Evolutionary conservation across 78 protist genomes (phyloP), one percentile per base, ranked within the genome.

Genomic region (Pigoraptor vietnamica): DNA sequence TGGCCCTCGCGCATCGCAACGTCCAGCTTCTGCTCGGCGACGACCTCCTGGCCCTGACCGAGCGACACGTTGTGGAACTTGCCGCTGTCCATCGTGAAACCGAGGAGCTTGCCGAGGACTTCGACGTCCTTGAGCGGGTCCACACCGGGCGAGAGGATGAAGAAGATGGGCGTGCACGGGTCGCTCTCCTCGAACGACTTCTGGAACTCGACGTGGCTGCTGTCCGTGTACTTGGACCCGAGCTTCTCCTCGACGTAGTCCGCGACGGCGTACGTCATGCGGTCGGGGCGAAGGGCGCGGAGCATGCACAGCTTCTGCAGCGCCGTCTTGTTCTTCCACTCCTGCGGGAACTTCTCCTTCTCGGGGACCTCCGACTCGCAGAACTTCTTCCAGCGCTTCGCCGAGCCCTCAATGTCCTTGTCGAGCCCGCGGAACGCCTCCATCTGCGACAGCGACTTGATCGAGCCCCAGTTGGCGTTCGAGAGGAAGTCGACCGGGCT

Each of bases 31-130:
- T 48, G 34, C 91, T 94, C 96, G 21, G 98, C 99, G 10, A 94
- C 40, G 2, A 91, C 93, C 89, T 95, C 97, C 93, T 98, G 99
- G 48, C 99, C 99, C 88, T 96, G 97, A 1, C 98, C 99, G 34
- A 98, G 96, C 39, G 99, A 94, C 34, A 96, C 94, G 37, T 89
- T 9, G 82, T 40, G 32, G 89, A 95, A 86, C 86, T 90, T 92
- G 37, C 93, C 92, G 55, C 34, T 79, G 55, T 88, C 96, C 1
- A 40, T 67, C 25, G 95, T 55, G 40, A 40, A 82, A 34, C 96
- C 96, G 23, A 55, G 95, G 23, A 92, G 67, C 87, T 93, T 95
- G 23, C 95, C 96, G 34, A 91, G 38, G 34, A 37, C 37, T 48
- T 48, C 79, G 34, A 92, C 79, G 24, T n/a, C 91, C 93, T 91